Conservation (phyloP, 495 filamentous ascomycete species). For the Niebla homalea region DNA sequence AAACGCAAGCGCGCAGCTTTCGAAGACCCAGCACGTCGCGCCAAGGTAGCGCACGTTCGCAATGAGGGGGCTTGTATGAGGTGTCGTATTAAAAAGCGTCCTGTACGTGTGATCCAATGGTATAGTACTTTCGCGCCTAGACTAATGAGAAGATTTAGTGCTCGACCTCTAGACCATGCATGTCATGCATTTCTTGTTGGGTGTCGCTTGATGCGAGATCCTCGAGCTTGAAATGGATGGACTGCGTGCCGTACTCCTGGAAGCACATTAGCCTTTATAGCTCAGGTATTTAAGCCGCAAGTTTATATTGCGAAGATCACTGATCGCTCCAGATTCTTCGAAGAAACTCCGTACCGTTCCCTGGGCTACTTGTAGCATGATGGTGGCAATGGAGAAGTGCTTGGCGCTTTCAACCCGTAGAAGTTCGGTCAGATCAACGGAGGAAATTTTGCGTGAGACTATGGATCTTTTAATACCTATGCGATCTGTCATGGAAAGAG, state of each 20-base stretch:
- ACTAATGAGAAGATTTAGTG: not conserved
- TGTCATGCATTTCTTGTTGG: conserved; percentile 1
- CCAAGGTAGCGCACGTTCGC: not conserved
- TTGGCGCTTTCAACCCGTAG: no score
- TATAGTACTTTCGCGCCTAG: not conserved
- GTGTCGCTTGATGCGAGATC: not conserved
- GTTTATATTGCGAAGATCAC: no score
- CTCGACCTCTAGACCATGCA: not conserved
- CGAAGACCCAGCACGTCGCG: not conserved
- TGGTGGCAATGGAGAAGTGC: no score
- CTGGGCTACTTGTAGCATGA: no score
- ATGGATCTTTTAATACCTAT: no score
- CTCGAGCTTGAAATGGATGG: conserved; percentile 1
- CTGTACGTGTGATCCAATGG: not conserved
- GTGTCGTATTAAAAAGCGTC: not conserved
- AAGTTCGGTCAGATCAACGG: no score
- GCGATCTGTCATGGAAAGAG: no score
- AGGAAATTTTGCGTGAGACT: no score
- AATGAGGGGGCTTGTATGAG: conserved; percentile 1
- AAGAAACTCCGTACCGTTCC: no score
- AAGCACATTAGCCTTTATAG: not conserved
- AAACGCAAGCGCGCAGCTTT: conserved; percentile 2
- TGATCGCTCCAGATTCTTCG: no score
- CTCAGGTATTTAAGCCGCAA: no score
- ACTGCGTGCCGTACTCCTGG: conserved; percentile 1